Conservation (phyloP, 2,329 filamentous ascomycete species). For the Diplodia corticola region DNA sequence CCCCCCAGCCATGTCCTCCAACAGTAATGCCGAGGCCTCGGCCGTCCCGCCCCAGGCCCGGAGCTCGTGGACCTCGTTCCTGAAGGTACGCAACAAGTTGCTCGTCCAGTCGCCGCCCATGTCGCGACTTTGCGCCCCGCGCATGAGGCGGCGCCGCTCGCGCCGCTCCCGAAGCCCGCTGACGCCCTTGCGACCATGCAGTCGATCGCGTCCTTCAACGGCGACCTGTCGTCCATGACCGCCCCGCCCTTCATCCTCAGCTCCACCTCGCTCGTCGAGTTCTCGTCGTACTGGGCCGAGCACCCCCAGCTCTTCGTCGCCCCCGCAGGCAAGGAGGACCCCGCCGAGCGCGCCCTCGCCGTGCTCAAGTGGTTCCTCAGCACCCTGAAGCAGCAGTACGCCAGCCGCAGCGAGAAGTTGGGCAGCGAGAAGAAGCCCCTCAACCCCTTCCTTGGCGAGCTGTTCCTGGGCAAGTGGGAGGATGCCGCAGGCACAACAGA, state of each 20-base stretch:
- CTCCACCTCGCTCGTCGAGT: constrained; percentile 57
- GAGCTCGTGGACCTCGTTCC: constrained; percentile 51
- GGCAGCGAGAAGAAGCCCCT: constrained; percentile 97
- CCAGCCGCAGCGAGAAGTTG: constrained; percentile 71
- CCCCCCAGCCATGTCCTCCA: constrained; percentile 12
- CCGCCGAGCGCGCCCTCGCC: constrained; percentile 77
- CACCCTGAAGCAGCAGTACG: constrained; percentile 85
- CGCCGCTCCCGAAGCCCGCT: neutral
- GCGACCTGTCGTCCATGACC: constrained; percentile 58
- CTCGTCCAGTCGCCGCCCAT: neutral
- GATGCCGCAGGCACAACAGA: constrained; percentile 79
- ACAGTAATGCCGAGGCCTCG: constrained; percentile 28
- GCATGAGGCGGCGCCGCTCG: neutral
- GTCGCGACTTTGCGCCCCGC: neutral
- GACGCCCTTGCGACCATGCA: neutral
- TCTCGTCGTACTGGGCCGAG: constrained; percentile 60
- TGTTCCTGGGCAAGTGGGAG: constrained; percentile 90
- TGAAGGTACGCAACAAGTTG: constrained; percentile 43
- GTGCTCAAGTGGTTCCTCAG: constrained; percentile 97
- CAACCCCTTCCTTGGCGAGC: constrained; percentile 92
- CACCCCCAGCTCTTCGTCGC: constrained; percentile 71
- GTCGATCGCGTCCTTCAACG: constrained; percentile 58
- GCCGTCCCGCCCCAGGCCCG: constrained; percentile 49
- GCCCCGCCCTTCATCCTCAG: constrained; percentile 58
- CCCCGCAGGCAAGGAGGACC: constrained; percentile 74